phyloP scores from a whole-genome alignment of 768 basidiomycete genomes.

The Kwoniella dejecticola region DNA sequence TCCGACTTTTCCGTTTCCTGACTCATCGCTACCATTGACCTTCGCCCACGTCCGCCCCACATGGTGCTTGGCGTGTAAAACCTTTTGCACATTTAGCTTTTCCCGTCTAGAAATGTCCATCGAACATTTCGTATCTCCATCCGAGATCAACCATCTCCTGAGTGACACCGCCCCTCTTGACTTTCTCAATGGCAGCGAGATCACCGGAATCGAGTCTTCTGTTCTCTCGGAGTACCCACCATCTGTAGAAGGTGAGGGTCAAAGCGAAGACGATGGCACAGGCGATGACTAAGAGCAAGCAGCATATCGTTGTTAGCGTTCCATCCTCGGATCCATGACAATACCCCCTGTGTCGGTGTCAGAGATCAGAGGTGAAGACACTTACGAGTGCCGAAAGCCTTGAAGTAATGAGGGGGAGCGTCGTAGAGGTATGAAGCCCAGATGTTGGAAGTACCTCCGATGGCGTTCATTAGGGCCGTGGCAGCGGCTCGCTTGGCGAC shows the following conservation, averaged over 20 bases:
- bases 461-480: slow-evolving; percentile 42
- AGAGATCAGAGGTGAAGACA: neutral
- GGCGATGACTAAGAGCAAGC: slow-evolving; percentile 31
- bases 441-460: slow-evolving; percentile 48
- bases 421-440: slow-evolving; percentile 38
- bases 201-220: slow-evolving; percentile 35
- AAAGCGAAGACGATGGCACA: slow-evolving; percentile 27
- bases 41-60: no score
- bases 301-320: neutral
- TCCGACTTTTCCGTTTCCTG: no score
- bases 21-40: no score
- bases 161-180: slow-evolving; percentile 39
- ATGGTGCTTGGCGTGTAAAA: no score
- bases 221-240: slow-evolving; percentile 38
- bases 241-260: slow-evolving; percentile 40
- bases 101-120: no score
- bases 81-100: no score
- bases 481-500: slow-evolving; percentile 48
- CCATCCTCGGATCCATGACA: neutral
- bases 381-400: slow-evolving; percentile 42
- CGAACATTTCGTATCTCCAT: slow-evolving; percentile 38
- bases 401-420: slow-evolving; percentile 30
- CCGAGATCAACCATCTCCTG: slow-evolving; percentile 42
- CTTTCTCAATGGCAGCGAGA: slow-evolving; percentile 10
- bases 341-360: no score